These are phyloP conservation scores for Lactifluus rugatus DNA, from an alignment of 768 basidiomycete species.

Conservation along the genomic window DNA sequence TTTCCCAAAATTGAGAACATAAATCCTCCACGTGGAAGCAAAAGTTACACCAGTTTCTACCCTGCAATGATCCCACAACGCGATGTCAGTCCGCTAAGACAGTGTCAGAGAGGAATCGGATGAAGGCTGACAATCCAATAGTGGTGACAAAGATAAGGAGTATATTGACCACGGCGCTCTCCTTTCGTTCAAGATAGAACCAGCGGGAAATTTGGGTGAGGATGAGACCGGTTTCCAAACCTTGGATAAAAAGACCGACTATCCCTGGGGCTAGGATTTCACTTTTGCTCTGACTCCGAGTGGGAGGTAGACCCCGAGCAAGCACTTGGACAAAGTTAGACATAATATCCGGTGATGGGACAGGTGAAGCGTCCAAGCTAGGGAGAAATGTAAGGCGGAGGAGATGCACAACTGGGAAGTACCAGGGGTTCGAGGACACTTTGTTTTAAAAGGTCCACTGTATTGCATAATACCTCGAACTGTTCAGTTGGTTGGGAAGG, in stretches of 20 bases:
- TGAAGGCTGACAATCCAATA: conserved; percentile 7
- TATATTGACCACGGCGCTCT: neutral
- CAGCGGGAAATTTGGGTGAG: conserved; percentile 10
- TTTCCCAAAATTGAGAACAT: conserved; percentile 2
- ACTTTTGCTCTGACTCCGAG: neutral
- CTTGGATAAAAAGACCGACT: conserved; percentile 11
- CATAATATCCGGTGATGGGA: neutral
- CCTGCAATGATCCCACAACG: neutral
- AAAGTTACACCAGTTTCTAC: conserved; percentile 5
- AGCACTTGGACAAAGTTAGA: neutral
- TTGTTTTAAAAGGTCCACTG: neutral
- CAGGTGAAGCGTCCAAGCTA: neutral
- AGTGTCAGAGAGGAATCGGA: neutral
- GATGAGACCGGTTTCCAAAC: conserved; percentile 9
- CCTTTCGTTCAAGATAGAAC: neutral
- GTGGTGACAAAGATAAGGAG: conserved; percentile 8
- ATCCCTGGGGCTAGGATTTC: conserved; percentile 4
- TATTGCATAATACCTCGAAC: neutral
- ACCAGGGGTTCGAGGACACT: neutral
- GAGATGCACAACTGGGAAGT: neutral
- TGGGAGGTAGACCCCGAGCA: neutral
- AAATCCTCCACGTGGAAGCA: conserved; percentile 3
- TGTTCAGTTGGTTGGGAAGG: neutral
- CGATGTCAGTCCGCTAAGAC: neutral
- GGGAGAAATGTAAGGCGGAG: neutral